Percentiles rank a stretch among this genome's conserved stretches.
These are phyloP conservation scores for Beauveria sp. DNA, from an alignment of 2,329 filamentous ascomycete genomes.

Conservation along the genomic window DNA sequence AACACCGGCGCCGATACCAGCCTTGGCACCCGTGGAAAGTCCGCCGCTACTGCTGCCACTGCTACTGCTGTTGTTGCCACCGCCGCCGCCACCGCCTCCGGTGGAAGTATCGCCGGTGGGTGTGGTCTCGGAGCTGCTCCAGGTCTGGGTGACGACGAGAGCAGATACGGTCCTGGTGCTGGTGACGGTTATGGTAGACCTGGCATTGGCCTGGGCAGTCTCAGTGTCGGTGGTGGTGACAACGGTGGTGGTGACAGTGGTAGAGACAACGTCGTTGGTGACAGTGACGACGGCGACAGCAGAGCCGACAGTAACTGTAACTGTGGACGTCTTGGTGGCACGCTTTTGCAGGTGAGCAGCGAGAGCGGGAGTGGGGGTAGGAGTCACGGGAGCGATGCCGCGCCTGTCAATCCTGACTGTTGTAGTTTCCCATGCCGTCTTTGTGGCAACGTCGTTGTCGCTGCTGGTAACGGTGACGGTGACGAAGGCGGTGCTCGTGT, in stretches of 20 bases:
- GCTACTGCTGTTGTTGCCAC: conserved; percentile 12
- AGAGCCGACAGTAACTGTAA: conserved; percentile 24
- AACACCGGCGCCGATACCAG: conserved; percentile 34
- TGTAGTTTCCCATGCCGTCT: conserved; percentile 26
- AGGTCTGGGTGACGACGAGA: conserved; percentile 22
- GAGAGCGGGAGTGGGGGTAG: not conserved
- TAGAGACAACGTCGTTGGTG: conserved; percentile 25
- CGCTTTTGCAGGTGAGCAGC: conserved; percentile 24
- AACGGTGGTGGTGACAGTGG: conserved; percentile 21
- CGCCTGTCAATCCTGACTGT: conserved; percentile 29
- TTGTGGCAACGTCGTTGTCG: conserved; percentile 28
- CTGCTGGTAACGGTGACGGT: conserved; percentile 30
- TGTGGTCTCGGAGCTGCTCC: conserved; percentile 19
- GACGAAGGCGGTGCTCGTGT: conserved; percentile 23
- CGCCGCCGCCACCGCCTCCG: conserved; percentile 9
- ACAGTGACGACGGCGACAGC: conserved; percentile 19
- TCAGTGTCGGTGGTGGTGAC: conserved; percentile 24
- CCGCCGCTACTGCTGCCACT: conserved; percentile 17
- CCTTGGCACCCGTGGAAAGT: conserved; percentile 35
- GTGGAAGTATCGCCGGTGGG: conserved; percentile 14
- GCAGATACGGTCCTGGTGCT: conserved; percentile 22
- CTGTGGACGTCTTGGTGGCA: conserved; percentile 23
- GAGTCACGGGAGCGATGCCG: conserved; percentile 13
- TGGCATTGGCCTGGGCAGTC: conserved; percentile 27
- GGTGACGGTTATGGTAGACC: conserved; percentile 30